These are phyloP conservation scores for Mycena metata DNA, from an alignment of 768 basidiomycete genomes.

Conservation along the genomic window DNA sequence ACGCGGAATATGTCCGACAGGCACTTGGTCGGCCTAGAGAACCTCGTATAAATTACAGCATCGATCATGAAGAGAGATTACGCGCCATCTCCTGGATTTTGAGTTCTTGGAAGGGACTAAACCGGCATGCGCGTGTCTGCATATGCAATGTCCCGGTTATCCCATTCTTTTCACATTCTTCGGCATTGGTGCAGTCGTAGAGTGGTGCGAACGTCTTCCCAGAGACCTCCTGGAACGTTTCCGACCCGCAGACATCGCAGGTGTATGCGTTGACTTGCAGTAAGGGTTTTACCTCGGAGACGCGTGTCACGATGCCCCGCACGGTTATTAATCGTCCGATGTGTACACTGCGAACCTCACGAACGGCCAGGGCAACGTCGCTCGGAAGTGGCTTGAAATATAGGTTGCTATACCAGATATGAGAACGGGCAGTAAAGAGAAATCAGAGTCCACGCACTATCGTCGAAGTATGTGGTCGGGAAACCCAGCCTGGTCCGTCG, in stretches of 20 bases:
- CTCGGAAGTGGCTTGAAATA: slow-evolving; percentile 92
- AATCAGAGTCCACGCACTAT: slow-evolving; percentile 77
- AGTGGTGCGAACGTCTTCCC: slow-evolving; percentile 93
- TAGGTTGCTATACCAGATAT: slow-evolving; percentile 74
- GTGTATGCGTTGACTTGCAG: slow-evolving; percentile 98
- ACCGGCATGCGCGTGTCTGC: slow-evolving; percentile 98
- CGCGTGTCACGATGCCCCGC: slow-evolving; percentile 97
- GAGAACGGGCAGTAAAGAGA: slow-evolving; percentile 28
- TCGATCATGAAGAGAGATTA: slow-evolving; percentile 14
- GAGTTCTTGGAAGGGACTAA: slow-evolving; percentile 98
- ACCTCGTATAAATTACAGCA: slow-evolving; percentile 21
- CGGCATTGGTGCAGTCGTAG: slow-evolving; percentile 87
- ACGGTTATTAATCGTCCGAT: slow-evolving; percentile 96
- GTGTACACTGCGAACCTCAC: slow-evolving; percentile 87
- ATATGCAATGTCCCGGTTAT: slow-evolving; percentile 94
- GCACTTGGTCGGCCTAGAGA: slow-evolving; percentile 94
- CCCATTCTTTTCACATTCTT: slow-evolving; percentile 88
- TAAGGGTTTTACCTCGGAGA: slow-evolving; percentile 98
- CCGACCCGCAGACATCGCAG: slow-evolving; percentile 97
- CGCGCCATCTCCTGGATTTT: slow-evolving; percentile 98
- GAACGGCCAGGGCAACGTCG: slow-evolving; percentile 86
- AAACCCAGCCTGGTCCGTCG: slow-evolving; percentile 84
- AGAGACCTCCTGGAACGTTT: slow-evolving; percentile 98
- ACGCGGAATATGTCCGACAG: slow-evolving; percentile 98
- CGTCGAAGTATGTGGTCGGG: slow-evolving; percentile 92